Percentiles rank a stretch among this genome's conserved stretches.
These are phyloP conservation scores for Brettanomyces bruxellensis DNA, from an alignment of 805 yeast species.

Conservation along the genomic window DNA sequence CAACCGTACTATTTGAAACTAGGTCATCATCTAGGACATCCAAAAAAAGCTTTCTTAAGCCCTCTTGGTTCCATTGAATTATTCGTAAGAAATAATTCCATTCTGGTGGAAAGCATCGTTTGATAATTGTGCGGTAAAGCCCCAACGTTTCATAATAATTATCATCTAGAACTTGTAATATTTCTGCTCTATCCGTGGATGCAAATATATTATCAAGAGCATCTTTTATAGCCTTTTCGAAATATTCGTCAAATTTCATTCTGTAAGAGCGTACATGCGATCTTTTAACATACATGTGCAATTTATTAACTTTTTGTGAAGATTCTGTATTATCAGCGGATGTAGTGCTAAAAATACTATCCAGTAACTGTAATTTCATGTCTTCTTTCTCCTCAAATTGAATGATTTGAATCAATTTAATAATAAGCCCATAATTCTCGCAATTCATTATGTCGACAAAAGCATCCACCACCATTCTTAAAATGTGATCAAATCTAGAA, in stretches of 20 bases:
- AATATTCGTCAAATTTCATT: slow-evolving; percentile 46
- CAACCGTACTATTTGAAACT: slow-evolving; percentile 70
- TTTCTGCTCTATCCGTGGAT: slow-evolving; percentile 35
- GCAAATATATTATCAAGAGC: slow-evolving; percentile 56
- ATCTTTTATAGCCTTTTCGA: slow-evolving; percentile 52
- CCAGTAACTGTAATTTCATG: slow-evolving; percentile 32
- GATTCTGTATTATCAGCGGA: slow-evolving; percentile 4
- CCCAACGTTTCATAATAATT: slow-evolving; percentile 80
- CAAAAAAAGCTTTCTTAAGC: slow-evolving; percentile 54
- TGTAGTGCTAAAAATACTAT: slow-evolving; percentile 11
- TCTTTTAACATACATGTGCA: slow-evolving; percentile 29
- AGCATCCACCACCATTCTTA: slow-evolving; percentile 57
- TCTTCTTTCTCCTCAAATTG: slow-evolving; percentile 80
- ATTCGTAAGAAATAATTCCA: slow-evolving; percentile 68
- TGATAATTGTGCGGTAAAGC: slow-evolving; percentile 51
- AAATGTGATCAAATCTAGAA: slow-evolving; percentile 52
- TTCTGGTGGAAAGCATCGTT: slow-evolving; percentile 52
- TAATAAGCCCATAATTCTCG: slow-evolving; percentile 58
- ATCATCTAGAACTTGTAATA: slow-evolving; percentile 55
- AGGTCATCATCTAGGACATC: slow-evolving; percentile 36
- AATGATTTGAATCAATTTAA: slow-evolving; percentile 65
- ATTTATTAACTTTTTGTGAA: not conserved
- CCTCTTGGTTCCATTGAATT: slow-evolving; percentile 57
- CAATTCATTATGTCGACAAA: slow-evolving; percentile 59
- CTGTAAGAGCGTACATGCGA: slow-evolving; percentile 49